Conservation (phyloP, 2,329 filamentous ascomycete species). For the Thelonectria rubi region DNA sequence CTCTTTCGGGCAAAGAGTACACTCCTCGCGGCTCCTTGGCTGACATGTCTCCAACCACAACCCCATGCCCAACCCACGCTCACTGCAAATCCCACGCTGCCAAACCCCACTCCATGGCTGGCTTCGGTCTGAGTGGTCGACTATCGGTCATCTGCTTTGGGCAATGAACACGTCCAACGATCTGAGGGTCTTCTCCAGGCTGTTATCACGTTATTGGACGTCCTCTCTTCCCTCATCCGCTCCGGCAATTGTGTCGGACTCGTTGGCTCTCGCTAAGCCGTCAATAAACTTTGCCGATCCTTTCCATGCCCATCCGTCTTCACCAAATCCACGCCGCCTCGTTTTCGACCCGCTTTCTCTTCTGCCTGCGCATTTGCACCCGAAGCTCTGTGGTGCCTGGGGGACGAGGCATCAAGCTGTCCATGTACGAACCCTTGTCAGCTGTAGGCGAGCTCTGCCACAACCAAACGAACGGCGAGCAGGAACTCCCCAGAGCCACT, state of each 20-base stretch:
- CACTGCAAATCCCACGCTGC: slow-evolving; percentile 16
- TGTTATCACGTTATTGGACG: slow-evolving; percentile 1
- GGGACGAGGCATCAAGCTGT: slow-evolving; percentile 32
- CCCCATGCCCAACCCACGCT: slow-evolving; percentile 8
- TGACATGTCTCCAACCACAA: slow-evolving; percentile 4
- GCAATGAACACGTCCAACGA: slow-evolving; percentile 3
- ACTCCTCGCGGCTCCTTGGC: slow-evolving; percentile 7
- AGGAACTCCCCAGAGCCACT: slow-evolving; percentile 25
- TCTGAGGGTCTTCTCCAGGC: slow-evolving; percentile 3
- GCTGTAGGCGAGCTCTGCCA: slow-evolving; percentile 21
- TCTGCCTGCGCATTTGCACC: background rate
- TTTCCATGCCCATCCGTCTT: slow-evolving; percentile 21
- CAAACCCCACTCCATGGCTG: slow-evolving; percentile 1
- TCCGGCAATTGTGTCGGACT: slow-evolving; percentile 2
- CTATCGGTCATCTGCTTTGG: slow-evolving; percentile 7
- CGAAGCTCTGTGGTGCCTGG: slow-evolving; percentile 27
- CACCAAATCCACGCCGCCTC: slow-evolving; percentile 23
- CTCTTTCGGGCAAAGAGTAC: slow-evolving; percentile 19
- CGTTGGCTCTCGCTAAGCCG: slow-evolving; percentile 28
- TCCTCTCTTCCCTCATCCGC: slow-evolving; percentile 11
- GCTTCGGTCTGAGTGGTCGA: slow-evolving; percentile 3
- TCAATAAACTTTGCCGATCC: slow-evolving; percentile 31
- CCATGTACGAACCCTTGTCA: slow-evolving; percentile 17
- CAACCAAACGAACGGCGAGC: slow-evolving; percentile 24
- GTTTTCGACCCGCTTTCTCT: slow-evolving; percentile 22